A percentile compares a stretch with the other conserved stretches of the same genome.
These are phyloP conservation scores for Colletotrichum orbiculare DNA, from an alignment of 2,329 filamentous ascomycete species.

Conservation along the genomic window DNA sequence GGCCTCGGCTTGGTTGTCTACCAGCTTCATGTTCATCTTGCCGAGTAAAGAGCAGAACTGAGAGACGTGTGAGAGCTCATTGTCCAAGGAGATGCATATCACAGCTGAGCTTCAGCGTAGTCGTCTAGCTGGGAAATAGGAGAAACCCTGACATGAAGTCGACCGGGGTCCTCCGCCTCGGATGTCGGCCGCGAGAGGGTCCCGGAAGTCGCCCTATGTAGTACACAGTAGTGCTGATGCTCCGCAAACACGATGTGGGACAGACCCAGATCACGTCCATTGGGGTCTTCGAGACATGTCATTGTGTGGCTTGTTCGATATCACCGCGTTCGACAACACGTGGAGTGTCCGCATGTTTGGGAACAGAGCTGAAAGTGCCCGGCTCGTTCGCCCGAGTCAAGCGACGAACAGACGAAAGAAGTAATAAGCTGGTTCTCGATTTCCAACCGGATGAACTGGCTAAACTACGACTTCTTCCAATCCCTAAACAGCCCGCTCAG, in stretches of 20 bases:
- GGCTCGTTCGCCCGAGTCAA: too few species aligned
- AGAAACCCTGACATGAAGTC: not conserved
- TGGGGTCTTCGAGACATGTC: too few species aligned
- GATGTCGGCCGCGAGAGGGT: slow-evolving; percentile 16
- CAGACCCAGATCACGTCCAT: not conserved
- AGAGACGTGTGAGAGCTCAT: not conserved
- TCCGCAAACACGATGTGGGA: slow-evolving; percentile 10
- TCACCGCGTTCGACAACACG: too few species aligned
- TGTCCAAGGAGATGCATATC: not conserved
- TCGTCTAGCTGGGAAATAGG: not conserved
- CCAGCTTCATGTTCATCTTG: not conserved
- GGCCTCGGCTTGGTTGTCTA: not conserved
- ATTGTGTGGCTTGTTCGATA: too few species aligned
- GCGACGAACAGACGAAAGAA: too few species aligned
- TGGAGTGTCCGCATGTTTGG: too few species aligned
- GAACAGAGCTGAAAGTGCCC: too few species aligned
- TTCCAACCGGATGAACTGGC: too few species aligned
- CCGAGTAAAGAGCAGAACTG: not conserved
- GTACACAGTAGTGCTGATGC: not conserved
- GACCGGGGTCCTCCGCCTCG: not conserved
- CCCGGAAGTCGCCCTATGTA: slow-evolving; percentile 20
- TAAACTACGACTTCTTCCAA: not conserved
- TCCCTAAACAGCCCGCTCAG: not conserved
- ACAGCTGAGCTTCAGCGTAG: not conserved
- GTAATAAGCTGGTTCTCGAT: too few species aligned